Conservation (phyloP, 495 filamentous ascomycete genomes). For the Penicillium parvum region DNA sequence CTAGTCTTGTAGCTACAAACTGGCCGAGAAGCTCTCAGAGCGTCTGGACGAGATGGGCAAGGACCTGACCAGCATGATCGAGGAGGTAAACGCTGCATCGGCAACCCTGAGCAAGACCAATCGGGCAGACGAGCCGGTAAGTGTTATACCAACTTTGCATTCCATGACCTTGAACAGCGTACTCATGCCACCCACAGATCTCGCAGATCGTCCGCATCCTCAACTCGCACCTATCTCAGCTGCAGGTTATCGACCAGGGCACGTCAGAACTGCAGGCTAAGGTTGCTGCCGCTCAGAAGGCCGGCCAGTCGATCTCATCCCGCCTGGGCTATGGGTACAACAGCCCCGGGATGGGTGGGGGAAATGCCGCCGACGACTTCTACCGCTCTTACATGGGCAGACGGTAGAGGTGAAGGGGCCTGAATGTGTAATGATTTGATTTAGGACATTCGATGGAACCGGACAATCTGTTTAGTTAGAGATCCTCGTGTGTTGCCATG, state of each 20-base stretch:
- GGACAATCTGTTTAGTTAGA: conserved; percentile 8
- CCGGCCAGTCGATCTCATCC: conserved; percentile 61
- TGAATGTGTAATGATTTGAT: conserved; percentile 21
- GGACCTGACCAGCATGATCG: conserved; percentile 90
- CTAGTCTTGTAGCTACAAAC: conserved; percentile 56
- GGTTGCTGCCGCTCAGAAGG: conserved; percentile 72
- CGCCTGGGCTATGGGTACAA: conserved; percentile 57
- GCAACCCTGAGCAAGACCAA: conserved; percentile 78
- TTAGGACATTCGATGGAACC: conserved; percentile 12
- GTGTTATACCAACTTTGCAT: conserved; percentile 37
- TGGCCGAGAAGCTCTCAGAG: conserved; percentile 86
- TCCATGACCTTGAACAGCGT: background rate
- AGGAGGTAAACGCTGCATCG: conserved; percentile 89
- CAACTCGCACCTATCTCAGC: conserved; percentile 81
- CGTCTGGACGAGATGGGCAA: conserved; percentile 85
- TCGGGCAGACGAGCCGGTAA: conserved; percentile 87
- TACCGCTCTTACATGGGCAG: conserved; percentile 73
- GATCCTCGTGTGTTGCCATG: background rate
- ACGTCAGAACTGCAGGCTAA: conserved; percentile 74
- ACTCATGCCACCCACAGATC: conserved; percentile 50
- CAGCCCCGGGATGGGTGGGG: conserved; percentile 52
- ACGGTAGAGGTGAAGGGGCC: conserved; percentile 33
- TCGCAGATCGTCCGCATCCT: conserved; percentile 91
- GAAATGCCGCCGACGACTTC: conserved; percentile 70
- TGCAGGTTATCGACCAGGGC: conserved; percentile 87